These are phyloP conservation scores for Astragalus membranaceus DNA, from an alignment of 306 rosid species.

Conservation along the genomic window DNA sequence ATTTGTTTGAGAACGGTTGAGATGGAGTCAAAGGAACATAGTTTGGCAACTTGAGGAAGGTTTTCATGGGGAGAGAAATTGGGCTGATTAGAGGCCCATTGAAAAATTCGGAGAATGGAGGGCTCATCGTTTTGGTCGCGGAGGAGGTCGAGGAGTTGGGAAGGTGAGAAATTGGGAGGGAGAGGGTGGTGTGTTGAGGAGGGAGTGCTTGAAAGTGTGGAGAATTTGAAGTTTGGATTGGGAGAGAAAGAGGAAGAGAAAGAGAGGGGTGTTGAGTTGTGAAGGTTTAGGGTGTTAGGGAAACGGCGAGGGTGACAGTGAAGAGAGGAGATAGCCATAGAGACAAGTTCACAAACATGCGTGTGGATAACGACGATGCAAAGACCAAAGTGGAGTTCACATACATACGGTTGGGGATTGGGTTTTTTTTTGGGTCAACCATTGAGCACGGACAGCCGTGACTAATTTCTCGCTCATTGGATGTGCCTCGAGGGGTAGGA, in stretches of 20 bases:
- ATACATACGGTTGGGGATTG: too few species aligned
- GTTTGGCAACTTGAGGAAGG: constrained; percentile 47
- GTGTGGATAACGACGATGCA: not conserved
- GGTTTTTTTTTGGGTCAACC: too few species aligned
- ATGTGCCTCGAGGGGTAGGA: too few species aligned
- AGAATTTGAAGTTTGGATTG: constrained; percentile 21
- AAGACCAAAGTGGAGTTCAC: too few species aligned
- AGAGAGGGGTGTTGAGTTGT: constrained; percentile 19
- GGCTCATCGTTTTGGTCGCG: constrained; percentile 64
- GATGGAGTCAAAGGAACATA: constrained; percentile 54
- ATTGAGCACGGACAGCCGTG: too few species aligned
- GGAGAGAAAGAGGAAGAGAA: constrained; percentile 12
- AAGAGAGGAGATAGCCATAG: constrained; percentile 51
- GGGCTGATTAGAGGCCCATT: constrained; percentile 75
- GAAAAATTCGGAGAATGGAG: constrained; percentile 53
- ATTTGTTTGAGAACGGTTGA: constrained; percentile 33
- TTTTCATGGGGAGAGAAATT: constrained; percentile 49
- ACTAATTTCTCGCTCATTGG: too few species aligned
- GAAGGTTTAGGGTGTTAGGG: constrained; percentile 11
- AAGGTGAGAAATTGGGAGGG: constrained; percentile 47
- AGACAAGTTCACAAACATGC: constrained; percentile 35
- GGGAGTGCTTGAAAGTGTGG: constrained; percentile 15
- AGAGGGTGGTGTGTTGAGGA: constrained; percentile 47
- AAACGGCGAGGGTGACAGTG: constrained; percentile 35
- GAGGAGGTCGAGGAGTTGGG: constrained; percentile 64